A percentile compares a stretch with the other conserved stretches of the same genome.
Conservation (phyloP, 2,329 filamentous ascomycete genomes). For the Exutisphaerella laricina region DNA sequence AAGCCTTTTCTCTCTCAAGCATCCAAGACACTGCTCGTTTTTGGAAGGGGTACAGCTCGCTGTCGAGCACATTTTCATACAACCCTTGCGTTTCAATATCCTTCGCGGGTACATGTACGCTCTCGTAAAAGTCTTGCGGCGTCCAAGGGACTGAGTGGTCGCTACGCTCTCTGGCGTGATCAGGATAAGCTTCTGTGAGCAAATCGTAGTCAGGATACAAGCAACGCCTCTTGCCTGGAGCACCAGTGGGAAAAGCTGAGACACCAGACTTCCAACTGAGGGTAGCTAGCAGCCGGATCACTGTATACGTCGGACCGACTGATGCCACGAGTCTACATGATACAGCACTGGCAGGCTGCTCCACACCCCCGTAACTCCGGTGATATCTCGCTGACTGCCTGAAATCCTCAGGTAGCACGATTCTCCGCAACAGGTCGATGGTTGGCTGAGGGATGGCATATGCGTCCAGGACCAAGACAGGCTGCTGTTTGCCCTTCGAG, state of each 20-base stretch:
- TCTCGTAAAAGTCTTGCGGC: constrained; percentile 62
- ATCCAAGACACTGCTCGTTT: constrained; percentile 66
- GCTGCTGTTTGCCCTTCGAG: constrained; percentile 4
- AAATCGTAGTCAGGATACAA: constrained; percentile 28
- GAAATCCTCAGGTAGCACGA: no score
- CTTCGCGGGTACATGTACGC: constrained; percentile 56
- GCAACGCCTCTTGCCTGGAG: constrained; percentile 20
- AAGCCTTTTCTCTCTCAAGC: constrained; percentile 51
- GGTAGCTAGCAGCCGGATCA: constrained; percentile 25
- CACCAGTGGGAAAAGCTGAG: constrained; percentile 28
- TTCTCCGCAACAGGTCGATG: constrained; percentile 14
- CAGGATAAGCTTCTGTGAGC: constrained; percentile 22
- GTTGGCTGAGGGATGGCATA: constrained; percentile 12
- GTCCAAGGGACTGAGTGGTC: constrained; percentile 35
- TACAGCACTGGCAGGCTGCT: constrained; percentile 16
- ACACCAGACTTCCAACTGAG: constrained; percentile 29
- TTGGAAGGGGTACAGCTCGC: constrained; percentile 64
- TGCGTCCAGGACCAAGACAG: not conserved
- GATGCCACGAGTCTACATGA: constrained; percentile 25
- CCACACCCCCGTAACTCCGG: no score
- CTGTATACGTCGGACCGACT: constrained; percentile 20
- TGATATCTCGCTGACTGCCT: no score
- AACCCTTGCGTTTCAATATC: constrained; percentile 19
- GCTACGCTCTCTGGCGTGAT: constrained; percentile 15
- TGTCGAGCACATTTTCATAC: constrained; percentile 24